A percentile compares a stretch with the other conserved stretches of the same genome.
Conservation (phyloP, 805 yeast species). For the Kuraishia molischiana region DNA sequence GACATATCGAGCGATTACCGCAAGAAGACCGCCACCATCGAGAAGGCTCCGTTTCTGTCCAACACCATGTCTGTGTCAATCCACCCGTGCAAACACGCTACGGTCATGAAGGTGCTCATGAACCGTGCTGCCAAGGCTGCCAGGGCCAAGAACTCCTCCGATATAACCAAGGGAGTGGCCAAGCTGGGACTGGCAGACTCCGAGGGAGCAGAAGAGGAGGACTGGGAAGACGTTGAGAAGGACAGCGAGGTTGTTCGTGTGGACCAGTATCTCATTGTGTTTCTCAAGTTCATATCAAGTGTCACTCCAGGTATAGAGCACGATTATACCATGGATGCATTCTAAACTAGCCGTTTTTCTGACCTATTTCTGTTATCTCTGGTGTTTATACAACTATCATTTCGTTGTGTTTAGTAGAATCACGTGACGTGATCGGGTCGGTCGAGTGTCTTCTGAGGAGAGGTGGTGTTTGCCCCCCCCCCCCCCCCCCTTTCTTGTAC, state of each 20-base stretch:
- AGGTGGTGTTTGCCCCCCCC: no score
- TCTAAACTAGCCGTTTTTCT: no score
- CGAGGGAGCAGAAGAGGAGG: conserved; percentile 12
- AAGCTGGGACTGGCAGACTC: conserved; percentile 35
- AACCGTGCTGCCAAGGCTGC: conserved; percentile 53
- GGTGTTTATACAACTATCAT: no score
- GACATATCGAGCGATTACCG: conserved; percentile 88
- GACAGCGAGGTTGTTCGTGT: conserved; percentile 52
- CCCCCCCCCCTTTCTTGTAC: no score
- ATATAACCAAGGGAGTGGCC: conserved; percentile 31
- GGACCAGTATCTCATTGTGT: conserved; percentile 84
- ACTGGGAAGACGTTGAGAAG: conserved; percentile 16
- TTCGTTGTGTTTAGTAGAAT: no score
- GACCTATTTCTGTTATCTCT: no score
- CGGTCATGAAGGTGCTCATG: conserved; percentile 86
- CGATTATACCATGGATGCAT: conserved; percentile 97
- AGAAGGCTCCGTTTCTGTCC: conserved; percentile 75
- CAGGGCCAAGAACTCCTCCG: conserved; percentile 11
- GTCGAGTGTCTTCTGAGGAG: no score
- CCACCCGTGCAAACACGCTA: conserved; percentile 94
- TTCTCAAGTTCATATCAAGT: conserved; percentile 89
- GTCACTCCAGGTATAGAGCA: conserved; percentile 97
- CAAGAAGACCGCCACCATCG: conserved; percentile 94
- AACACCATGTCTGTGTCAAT: conserved; percentile 77
- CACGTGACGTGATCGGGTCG: no score